Percentiles rank a stretch among this genome's conserved stretches.
Conservation (phyloP, 2,329 filamentous ascomycete genomes). For the Exophiala calicioides region DNA sequence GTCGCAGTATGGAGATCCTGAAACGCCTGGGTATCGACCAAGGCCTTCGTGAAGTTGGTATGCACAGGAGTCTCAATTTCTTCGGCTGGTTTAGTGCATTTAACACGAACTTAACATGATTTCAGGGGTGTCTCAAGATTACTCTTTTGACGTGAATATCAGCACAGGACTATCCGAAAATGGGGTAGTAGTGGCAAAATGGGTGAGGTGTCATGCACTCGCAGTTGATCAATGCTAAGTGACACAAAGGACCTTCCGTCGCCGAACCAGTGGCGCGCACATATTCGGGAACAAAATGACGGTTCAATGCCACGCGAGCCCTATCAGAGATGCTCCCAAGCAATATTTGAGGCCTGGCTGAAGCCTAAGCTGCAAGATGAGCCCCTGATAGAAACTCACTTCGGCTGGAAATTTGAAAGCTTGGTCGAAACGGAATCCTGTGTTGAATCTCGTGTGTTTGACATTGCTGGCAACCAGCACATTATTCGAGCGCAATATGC, state of each 20-base stretch:
- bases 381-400: constrained; percentile 32
- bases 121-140: constrained; percentile 17
- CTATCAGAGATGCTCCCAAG: constrained; percentile 37
- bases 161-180: constrained; percentile 14
- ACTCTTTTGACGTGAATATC: constrained; percentile 19
- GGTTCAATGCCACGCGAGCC: constrained; percentile 38
- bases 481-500: constrained; percentile 31
- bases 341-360: constrained; percentile 41
- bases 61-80: background rate
- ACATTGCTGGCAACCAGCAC: constrained; percentile 23
- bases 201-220: constrained; percentile 10
- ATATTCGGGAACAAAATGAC: constrained; percentile 36
- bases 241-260: constrained; percentile 14
- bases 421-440: constrained; percentile 24
- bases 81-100: background rate
- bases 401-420: constrained; percentile 33
- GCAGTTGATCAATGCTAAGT: background rate
- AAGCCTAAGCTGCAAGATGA: constrained; percentile 28
- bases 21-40: constrained; percentile 11
- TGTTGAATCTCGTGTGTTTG: constrained; percentile 25
- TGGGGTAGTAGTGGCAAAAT: constrained; percentile 16
- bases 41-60: constrained; percentile 17
- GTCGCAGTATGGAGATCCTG: constrained; percentile 40
- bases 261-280: constrained; percentile 21
- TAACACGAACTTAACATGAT: background rate